Percentiles rank a stretch among this genome's conserved stretches.
phyloP scores from a whole-genome alignment of 305 asterid species.

The Withania somnifera region DNA sequence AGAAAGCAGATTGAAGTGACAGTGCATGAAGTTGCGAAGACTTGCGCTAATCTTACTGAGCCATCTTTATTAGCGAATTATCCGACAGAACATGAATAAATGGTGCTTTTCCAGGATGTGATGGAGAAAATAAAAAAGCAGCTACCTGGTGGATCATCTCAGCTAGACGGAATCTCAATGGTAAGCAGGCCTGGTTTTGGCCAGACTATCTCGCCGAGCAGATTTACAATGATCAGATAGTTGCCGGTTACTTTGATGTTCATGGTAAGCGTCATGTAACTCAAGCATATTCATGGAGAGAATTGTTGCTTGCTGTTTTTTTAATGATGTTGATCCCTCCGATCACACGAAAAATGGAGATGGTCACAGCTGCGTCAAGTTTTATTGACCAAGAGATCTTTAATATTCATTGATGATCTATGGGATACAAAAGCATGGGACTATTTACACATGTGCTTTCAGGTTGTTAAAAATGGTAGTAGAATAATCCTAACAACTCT shows the following conservation, averaged over 20 bases:
- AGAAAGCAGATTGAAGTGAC: not conserved
- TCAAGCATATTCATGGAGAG: not conserved
- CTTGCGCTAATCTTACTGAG: not conserved
- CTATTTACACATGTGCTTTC: not conserved
- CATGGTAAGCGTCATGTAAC: slow-evolving; percentile 6
- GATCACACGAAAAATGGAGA: not conserved
- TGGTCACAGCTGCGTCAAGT: not conserved
- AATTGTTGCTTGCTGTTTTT: slow-evolving; percentile 5
- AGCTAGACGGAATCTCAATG: slow-evolving; percentile 4
- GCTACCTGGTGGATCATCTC: not conserved
- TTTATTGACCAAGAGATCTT: not conserved
- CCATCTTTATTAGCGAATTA: not conserved
- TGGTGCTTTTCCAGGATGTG: not conserved
- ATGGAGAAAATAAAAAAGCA: not conserved
- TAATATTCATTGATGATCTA: slow-evolving; percentile 11
- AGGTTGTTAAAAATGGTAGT: not conserved
- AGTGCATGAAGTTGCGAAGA: not conserved
- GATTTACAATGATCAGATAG: not conserved
- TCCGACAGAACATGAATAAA: not conserved
- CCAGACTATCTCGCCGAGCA: slow-evolving; percentile 10
- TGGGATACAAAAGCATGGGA: slow-evolving; percentile 13
- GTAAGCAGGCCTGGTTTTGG: slow-evolving; percentile 18
- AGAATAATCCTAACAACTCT: slow-evolving; percentile 10
- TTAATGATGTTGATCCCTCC: not conserved
- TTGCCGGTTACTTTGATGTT: not conserved